A percentile compares a stretch with the other conserved stretches of the same genome.
Conservation (phyloP, 169 alveolate species). For the Plasmodium vivax region DNA sequence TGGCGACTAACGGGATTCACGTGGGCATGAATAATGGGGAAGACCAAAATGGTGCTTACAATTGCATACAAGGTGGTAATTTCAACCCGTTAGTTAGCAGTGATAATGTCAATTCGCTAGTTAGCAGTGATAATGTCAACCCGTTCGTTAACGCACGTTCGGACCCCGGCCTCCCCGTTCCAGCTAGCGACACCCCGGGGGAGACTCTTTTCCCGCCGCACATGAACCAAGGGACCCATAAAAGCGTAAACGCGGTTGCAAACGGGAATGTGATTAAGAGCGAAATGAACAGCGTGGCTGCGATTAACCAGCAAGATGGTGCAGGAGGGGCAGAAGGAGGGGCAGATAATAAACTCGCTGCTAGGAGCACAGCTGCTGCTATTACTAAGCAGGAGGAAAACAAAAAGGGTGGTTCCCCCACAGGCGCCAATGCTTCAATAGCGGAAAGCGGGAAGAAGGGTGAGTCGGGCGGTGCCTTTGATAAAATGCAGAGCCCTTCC, state of each 20-base stretch:
- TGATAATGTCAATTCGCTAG: neutral
- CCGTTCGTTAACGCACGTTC: neutral
- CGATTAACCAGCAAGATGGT: neutral
- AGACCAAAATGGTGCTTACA: neutral
- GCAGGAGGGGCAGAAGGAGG: neutral
- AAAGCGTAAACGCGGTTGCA: neutral
- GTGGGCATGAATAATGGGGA: neutral
- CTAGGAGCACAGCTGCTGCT: neutral
- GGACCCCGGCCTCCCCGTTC: neutral
- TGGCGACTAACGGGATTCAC: neutral
- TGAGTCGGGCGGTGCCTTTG: neutral
- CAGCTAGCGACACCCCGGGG: neutral
- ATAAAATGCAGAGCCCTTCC: neutral
- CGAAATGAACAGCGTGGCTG: neutral
- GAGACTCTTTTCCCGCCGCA: neutral
- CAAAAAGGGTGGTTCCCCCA: slow-evolving; percentile 16
- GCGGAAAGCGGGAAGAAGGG: slow-evolving; percentile 28
- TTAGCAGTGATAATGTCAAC: neutral
- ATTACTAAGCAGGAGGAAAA: slow-evolving; percentile 66
- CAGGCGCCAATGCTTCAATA: slow-evolving; percentile 5
- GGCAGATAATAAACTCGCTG: neutral
- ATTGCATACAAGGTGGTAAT: neutral
- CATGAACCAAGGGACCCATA: neutral
- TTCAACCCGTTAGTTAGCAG: neutral
- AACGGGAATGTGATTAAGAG: neutral